Percentiles rank a stretch among this genome's conserved stretches.
These are phyloP conservation scores for Phytophthora kernoviae DNA, from an alignment of 352 stramenopile genomes.

Conservation along the genomic window DNA sequence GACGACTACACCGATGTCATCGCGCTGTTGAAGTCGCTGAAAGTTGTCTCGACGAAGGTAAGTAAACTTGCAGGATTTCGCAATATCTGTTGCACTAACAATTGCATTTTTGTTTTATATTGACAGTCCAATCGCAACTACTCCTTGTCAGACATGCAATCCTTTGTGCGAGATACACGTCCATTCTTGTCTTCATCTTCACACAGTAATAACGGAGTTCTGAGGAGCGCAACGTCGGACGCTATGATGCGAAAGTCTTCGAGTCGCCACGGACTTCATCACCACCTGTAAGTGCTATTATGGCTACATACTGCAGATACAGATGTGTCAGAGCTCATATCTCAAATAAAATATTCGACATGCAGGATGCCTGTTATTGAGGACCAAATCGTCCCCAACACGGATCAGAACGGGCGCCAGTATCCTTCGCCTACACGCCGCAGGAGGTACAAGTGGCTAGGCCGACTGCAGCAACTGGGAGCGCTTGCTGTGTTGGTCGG, in stretches of 20 bases:
- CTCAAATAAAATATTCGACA: not conserved
- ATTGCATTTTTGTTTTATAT: conserved; percentile 1
- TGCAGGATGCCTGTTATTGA: conserved; percentile 69
- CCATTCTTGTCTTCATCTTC: conserved; percentile 60
- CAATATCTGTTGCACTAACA: not conserved
- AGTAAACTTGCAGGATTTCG: not conserved
- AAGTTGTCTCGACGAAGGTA: conserved; percentile 80
- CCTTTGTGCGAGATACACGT: conserved; percentile 61
- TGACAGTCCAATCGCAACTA: conserved; percentile 81
- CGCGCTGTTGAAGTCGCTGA: conserved; percentile 87
- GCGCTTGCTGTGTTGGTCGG: conserved; percentile 40
- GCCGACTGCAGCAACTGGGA: conserved; percentile 43
- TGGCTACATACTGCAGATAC: no score
- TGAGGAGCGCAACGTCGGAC: conserved; percentile 48
- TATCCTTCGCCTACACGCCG: conserved; percentile 24
- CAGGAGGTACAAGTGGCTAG: conserved; percentile 37
- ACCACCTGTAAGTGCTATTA: conserved; percentile 46
- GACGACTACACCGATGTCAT: conserved; percentile 96
- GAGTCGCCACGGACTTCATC: conserved; percentile 60
- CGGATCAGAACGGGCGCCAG: conserved; percentile 34
- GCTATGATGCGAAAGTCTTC: conserved; percentile 55
- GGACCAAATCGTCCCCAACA: conserved; percentile 43
- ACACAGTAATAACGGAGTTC: conserved; percentile 33
- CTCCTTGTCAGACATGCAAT: conserved; percentile 85
- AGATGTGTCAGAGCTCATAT: conserved; percentile 3